Percentiles rank a stretch among this genome's conserved stretches.
phyloP scores from a whole-genome alignment of 768 basidiomycete species.

The Lactarius deliciosus region DNA sequence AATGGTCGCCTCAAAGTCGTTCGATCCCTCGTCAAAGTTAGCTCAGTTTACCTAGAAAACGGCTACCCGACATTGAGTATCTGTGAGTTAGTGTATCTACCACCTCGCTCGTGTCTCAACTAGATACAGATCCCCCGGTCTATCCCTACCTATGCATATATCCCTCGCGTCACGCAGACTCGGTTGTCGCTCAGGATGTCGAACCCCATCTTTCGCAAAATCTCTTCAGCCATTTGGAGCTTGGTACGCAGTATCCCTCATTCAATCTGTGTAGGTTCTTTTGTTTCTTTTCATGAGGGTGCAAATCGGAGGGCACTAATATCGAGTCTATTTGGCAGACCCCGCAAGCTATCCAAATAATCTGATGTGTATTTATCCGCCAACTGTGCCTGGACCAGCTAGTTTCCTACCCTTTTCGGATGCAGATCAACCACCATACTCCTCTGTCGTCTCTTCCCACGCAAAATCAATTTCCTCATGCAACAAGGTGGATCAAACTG shows the following conservation, averaged over 20 bases:
- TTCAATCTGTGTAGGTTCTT: slow-evolving; percentile 20
- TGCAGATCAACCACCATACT: slow-evolving; percentile 14
- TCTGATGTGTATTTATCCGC: slow-evolving; percentile 20
- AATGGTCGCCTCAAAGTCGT: neutral
- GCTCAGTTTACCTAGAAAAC: neutral
- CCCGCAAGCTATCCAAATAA: slow-evolving; percentile 17
- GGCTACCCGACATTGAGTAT: slow-evolving; percentile 14
- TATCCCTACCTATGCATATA: slow-evolving; percentile 18
- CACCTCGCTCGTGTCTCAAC: neutral
- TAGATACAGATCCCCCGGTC: slow-evolving; percentile 25
- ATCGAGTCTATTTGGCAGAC: slow-evolving; percentile 4
- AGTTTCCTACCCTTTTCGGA: slow-evolving; percentile 1
- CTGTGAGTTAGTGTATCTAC: slow-evolving; percentile 13
- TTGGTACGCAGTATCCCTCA: slow-evolving; percentile 19
- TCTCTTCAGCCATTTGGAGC: slow-evolving; percentile 10
- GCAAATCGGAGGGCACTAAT: neutral
- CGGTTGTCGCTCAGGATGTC: neutral
- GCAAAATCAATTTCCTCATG: neutral
- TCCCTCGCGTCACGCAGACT: neutral
- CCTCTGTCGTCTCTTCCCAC: slow-evolving; percentile 6
- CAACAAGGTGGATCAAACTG: neutral
- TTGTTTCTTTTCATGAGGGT: neutral
- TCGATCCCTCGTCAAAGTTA: neutral
- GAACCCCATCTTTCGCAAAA: slow-evolving; percentile 31
- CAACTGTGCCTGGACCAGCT: neutral